Base-by-base conservation (phyloP, 345 rosid genomes). In the Durio zibethinus region DNA sequence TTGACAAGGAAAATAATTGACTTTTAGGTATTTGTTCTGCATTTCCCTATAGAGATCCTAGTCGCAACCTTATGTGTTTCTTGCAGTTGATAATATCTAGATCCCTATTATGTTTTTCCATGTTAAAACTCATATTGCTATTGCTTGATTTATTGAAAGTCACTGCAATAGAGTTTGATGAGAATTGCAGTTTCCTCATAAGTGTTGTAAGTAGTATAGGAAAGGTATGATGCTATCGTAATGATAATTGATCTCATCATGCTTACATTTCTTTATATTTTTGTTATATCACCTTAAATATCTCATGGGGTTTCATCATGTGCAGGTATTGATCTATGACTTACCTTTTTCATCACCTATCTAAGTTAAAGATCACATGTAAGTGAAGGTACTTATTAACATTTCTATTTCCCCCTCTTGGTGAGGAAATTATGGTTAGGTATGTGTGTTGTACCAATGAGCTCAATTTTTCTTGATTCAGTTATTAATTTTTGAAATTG, bases 301-400 rank as follows among this genome's bases (percentile, higher is more conserved):
- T 36, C 12, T 67, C 20, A 29, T 25, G 23, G 10, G 35, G 25
- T 68, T 68, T 68, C 38, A 54, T 77, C n/a, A n/a, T n/a, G n/a
- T 84, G 80, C 83, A 96, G 99, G 98, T 96, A 72, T 82, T 96
- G 83, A 80, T 96, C 72, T 96, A 96, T 76, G 98, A 96, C 77
- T 82, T 96, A 85, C 92, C 97, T 76, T 89, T 98, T 48, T 91
- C 99, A 56, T 76, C 88, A 80, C 97, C 98, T 48, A 62, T 91
- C 23, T 85, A 86, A 83, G 82, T 93, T 78, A 93, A 90, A 85
- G 98, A 96, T 85, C 99, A 96, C 86, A 91, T 93, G 99, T 96
- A 84, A 87, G 97, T 84, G 67, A 61, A 21, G 72, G 18, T 78
- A 53, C 57, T 57, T 36, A 12, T 7, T 50, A 33, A 33, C 61